Evolutionary conservation across 129 eudicot genomes (phyloP).

Genomic region (Ambrosia trifida): DNA sequence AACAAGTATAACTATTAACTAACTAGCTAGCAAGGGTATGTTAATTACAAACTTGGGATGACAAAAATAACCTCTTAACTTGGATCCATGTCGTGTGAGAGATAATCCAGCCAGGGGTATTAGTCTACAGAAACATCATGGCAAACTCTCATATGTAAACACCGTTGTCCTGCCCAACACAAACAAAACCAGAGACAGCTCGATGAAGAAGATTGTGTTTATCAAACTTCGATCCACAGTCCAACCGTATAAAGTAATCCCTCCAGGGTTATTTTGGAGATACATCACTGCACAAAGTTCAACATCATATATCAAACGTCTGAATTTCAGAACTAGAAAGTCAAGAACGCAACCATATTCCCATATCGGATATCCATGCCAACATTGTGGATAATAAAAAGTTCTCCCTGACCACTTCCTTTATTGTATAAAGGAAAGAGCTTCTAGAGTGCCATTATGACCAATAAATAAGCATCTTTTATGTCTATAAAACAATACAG

Average conservation of each 20-base stretch:
- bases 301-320: conserved; percentile 18
- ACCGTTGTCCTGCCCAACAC: conserved; percentile 75
- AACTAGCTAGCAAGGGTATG: conserved; percentile 15
- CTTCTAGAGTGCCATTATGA: no score
- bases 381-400: neutral
- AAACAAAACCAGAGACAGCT: conserved; percentile 65
- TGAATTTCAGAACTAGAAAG: neutral
- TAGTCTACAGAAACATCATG: conserved; percentile 8
- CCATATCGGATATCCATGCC: no score
- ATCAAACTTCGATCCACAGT: conserved; percentile 76
- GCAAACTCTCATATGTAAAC: conserved; percentile 31
- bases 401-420: neutral
- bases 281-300: conserved; percentile 63
- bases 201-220: conserved; percentile 69
- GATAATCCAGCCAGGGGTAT: neutral
- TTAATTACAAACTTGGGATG: neutral
- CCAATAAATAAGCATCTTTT: no score
- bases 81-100: neutral
- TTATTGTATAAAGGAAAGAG: no score
- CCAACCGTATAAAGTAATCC: conserved; percentile 82
- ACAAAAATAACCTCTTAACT: neutral
- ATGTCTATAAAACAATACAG: no score
- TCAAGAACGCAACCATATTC: no score
- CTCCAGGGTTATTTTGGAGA: conserved; percentile 85
- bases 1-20: neutral